Base-by-base conservation (phyloP, 1,139 yeast species). In the Yamadazyma triangularis region DNA sequence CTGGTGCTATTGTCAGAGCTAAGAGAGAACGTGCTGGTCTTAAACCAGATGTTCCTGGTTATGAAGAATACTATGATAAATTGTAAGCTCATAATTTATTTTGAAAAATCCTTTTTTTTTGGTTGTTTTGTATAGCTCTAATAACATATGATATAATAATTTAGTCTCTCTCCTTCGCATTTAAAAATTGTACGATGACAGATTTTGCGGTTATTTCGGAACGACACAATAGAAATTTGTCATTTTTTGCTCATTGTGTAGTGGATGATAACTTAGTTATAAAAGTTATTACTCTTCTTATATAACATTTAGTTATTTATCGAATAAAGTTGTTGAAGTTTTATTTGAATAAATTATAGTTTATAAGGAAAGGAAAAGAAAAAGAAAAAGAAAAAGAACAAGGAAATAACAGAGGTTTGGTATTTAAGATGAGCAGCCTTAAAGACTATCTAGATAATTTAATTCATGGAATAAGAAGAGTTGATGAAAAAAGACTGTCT, bases 41-140 rank as follows among this genome's bases (percentile, higher is more conserved):
- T 79, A 91, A 91, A 86, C 88, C 86, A 58, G 82, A 68, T 58
- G 96, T 89, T 70, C 97, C 98, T 74, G 95, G 94, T 69, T 91
- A 91, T 86, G 95, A 87, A 75, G 97, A 91, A 77, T 91, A 86
- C 84, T 91, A 91, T 79, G 98, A 91, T 80, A 89, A 89, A 77
- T 87, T 91, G 75, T 91, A 87, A 80, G 74, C 47, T 44, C 27
- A 35, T 33, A 38, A 21, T 20, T 28, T 30, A 30, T 32, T 29
- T 42, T n/a, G 9, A 18, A 18, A 18, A 18, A 7, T 7, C 6
- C 20, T 18, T 9, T 35, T 42, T 38, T 39, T 32, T 13, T 27
- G 25, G 19, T 33, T 33, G 31, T 30, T 33, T 29, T 42, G 37
- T 41, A 40, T 38, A 40, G 39, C 38, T 21, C n/a, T 21, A 21